Evolutionary conservation across 768 basidiomycete species (phyloP), one percentile per base, ranked within the genome.

Genomic region (Lentinula lateritia): DNA sequence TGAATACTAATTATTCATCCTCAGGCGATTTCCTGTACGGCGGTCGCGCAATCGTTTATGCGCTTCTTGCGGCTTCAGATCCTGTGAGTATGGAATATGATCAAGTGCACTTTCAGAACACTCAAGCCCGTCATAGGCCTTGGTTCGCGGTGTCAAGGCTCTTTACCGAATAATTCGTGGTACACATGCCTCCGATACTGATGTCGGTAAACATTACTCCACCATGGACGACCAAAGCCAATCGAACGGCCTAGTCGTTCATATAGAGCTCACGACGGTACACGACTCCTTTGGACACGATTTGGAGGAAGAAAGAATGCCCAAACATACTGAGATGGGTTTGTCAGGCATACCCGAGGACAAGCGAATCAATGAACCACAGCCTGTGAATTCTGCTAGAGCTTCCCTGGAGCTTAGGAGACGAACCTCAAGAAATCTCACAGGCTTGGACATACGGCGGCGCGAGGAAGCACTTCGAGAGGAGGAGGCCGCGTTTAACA

Each of bases 11-110:
- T 50, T 8, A 15, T 13, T 2, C 32, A 15, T 15, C n/a, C 36
- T 15, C 41, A 66, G 64, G 66, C 39, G 66, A 67, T 48, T 65
- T 67, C 18, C 42, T 67, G 7, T 67, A 67, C 36, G 66, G 66
- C 16, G 66, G 66, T 5, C 64, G 66, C 20, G 60, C 66, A 32
- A 54, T 66, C 20, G 46, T 65, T 1, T 66, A 66, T 32, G 66
- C 66, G 0, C 41, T 61, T 13, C 60, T 66, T 6, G 66, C 62
- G 15, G 64, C 64, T 16, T 60, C 66, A 32, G 66, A 66, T 60
- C 66, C 66, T 34, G 66, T 66, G 42, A 41, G 64, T 54, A 36
- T 23, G 38, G 38, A 60, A 13, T 32, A 13, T 50, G 39, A 28
- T 6, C n/a, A 28, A 18, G 3, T 13, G 12, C 9, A 12, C 2